A percentile compares a stretch with the other conserved stretches of the same genome.
Evolutionary conservation across 257 asterid species (phyloP).

Genomic region (Solanum bulbocastanum): DNA sequence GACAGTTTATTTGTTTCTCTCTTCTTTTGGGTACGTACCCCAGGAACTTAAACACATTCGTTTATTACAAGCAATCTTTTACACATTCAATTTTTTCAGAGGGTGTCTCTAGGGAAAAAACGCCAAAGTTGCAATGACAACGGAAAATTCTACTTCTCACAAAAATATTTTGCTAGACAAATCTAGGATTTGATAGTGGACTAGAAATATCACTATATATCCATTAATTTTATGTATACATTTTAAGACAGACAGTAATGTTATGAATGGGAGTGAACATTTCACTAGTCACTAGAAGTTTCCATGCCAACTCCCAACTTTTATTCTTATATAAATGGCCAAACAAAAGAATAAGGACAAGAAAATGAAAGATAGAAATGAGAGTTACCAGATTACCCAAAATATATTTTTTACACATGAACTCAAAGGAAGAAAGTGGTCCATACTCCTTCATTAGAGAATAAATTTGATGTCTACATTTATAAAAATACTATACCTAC

Average conservation of each 20-base stretch:
- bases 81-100: background rate
- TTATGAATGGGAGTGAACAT: background rate
- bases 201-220: background rate
- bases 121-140: background rate
- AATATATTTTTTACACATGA: background rate
- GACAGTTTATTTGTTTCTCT: background rate
- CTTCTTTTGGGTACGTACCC: background rate
- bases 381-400: background rate
- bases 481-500: background rate
- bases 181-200: background rate
- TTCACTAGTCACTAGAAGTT: background rate
- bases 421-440: background rate
- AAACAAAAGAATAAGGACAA: background rate
- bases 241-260: background rate
- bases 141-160: background rate
- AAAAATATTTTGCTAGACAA: background rate
- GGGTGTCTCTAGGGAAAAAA: too few relatives aligned
- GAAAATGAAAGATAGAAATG: background rate
- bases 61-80: background rate
- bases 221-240: background rate
- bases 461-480: background rate
- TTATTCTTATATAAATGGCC: background rate
- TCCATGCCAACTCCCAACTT: background rate
- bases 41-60: background rate
- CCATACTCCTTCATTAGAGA: background rate